phyloP scores from a whole-genome alignment of 1,139 yeast genomes.

The Suhomyces taliae region DNA sequence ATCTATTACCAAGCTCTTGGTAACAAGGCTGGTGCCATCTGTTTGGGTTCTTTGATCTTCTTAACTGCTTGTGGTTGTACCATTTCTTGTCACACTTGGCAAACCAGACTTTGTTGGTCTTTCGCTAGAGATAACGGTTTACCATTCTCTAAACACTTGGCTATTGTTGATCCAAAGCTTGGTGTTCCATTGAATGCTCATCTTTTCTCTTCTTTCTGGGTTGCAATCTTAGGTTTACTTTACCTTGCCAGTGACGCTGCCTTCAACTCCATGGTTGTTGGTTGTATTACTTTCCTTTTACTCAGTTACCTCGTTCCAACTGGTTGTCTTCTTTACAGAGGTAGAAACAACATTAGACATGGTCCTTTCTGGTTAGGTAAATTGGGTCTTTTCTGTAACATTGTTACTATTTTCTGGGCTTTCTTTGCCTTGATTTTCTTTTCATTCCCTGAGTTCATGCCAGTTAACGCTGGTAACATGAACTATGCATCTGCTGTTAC shows the following conservation, averaged over 20 bases:
- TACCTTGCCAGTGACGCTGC: constrained; percentile 45
- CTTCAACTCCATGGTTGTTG: constrained; percentile 47
- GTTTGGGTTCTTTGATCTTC: constrained; percentile 56
- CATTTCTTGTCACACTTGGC: constrained; percentile 75
- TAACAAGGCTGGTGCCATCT: constrained; percentile 57
- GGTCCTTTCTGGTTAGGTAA: constrained; percentile 68
- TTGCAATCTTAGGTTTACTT: constrained; percentile 42
- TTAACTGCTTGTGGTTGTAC: constrained; percentile 70
- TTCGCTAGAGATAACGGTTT: constrained; percentile 65
- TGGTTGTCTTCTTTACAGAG: constrained; percentile 53
- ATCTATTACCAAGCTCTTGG: constrained; percentile 59
- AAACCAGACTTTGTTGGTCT: constrained; percentile 74
- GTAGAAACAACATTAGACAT: constrained; percentile 58
- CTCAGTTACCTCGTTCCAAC: constrained; percentile 45
- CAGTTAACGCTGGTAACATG: constrained; percentile 62
- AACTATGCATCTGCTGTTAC: constrained; percentile 71
- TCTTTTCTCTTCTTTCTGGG: constrained; percentile 38
- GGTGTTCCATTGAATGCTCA: constrained; percentile 50
- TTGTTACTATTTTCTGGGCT: constrained; percentile 59
- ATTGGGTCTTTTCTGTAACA: constrained; percentile 56
- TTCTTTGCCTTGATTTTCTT: constrained; percentile 60
- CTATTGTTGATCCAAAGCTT: constrained; percentile 41
- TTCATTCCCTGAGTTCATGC: constrained; percentile 67
- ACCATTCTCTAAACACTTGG: constrained; percentile 43
- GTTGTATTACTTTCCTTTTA: constrained; percentile 45